Evolutionary conservation across 441 rosid genomes (phyloP), one percentile per base, ranked within the genome.

Genomic region (Erodium moschatum): DNA sequence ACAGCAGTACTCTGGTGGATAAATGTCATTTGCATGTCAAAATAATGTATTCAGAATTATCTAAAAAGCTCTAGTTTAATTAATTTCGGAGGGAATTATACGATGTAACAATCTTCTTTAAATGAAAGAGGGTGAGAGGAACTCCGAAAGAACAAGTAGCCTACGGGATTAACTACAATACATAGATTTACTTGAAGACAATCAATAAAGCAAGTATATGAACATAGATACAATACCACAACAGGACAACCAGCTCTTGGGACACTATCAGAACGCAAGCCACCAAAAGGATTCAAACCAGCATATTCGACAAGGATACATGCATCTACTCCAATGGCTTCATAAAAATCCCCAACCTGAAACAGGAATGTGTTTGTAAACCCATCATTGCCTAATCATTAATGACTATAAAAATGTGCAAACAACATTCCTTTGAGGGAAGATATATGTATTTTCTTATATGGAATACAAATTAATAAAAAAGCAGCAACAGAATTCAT

Each of bases 211-310:
- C n/a, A 60, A 6, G 64, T 31, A 19, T 13, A 54, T 42, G 40
- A 65, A 24, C 69, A 69, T 50, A 68, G 68, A 72, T 60, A 50
- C 2, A 64, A 67, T 89, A 94, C 99, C 97, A 89, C 81, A 18
- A 91, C 82, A 70, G 99, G 99, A 76, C 99, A 94, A 70, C 99
- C 99, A 81, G 99, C 99, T 82, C 85, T 87, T 5, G 99, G 99
- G 75, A 86, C 76, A 70, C 90, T 91, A 70, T 89, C 97, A 4
- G 94, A 79, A 35, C 97, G 96, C 75, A 87, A 76, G 74, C 97
- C 97, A 64, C 99, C 99, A 80, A 91, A 91, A 65, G 99, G 99
- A 84, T 94, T 94, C 64, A 94, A 73, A 79, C 99, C 99, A 81
- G 97, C 99, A 79, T 83, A 86, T 78, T 94, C 99, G 67, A 91